Base-by-base conservation (phyloP, 306 rosid genomes). In the Acmispon strigosus region DNA sequence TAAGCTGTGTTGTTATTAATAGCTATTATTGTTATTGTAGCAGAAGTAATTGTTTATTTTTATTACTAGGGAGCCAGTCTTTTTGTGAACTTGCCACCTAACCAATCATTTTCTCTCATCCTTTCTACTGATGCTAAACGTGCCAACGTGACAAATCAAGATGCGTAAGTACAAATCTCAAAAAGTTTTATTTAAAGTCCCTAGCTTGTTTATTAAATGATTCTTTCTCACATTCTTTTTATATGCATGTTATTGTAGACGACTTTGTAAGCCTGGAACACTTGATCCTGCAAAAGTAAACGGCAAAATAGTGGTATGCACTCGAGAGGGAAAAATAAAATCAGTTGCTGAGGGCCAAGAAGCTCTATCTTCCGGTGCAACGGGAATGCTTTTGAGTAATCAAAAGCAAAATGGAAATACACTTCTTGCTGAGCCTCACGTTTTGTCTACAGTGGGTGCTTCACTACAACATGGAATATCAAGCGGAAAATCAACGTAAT, bases 221-320 rank as follows among this genome's bases (percentile, higher is more conserved):
- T 3, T 2, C 10, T 50, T 50, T 67, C 51, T 68, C 45, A 18
- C 11, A 12, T 12, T 3, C 10, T 18, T 18, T 66, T 17, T 2
- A 3, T 24, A 0, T 41, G 10, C 4, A 24, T 37, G 0, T 52
- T 43, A 0, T 52, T 62, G 66, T 49, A 77, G 81, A 14, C 58
- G 3, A 34, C 47, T 86, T 2, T 89, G 96, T 55, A 19, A 2
- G 45, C 24, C 66, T 1, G 73, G 80, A 32, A 74, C 86, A 13
- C 90, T 87, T 27, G 87, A 87, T 60, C 84, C 84, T 1, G 17
- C 50, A 22, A 87, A 87, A 81, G 90, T 80, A 48, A 78, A 58
- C 11, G 92, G 90, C 22, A 89, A 85, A 62, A 80, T 89, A 37
- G 60, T 87, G 70, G 64, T 65, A 7, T 89, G 90, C 15, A 8